Evolutionary conservation across 176 grass and related monocot species (phyloP).

Genomic region (Eragrostis nindensis): DNA sequence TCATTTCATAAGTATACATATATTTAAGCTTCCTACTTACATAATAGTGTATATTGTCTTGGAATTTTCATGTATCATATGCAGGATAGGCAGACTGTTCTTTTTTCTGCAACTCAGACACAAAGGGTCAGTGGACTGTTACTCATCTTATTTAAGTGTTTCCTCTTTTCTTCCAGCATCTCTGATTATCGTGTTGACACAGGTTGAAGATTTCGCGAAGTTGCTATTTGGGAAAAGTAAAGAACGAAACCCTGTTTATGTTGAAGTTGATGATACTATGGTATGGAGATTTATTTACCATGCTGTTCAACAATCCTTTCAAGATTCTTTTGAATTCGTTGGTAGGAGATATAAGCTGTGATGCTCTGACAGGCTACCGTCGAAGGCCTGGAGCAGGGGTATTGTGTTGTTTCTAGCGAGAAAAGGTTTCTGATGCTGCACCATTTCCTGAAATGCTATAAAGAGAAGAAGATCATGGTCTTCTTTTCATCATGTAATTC

Average conservation of each 20-base stretch:
- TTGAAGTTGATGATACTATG: conserved; percentile 74
- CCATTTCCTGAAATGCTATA: conserved; percentile 63
- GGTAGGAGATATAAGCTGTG: conserved; percentile 21
- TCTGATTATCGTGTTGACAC: conserved; percentile 9
- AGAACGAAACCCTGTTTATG: conserved; percentile 73
- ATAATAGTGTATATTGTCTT: conserved; percentile 9
- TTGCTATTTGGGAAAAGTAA: conserved; percentile 76
- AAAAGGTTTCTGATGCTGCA: conserved; percentile 79
- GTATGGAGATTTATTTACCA: conserved; percentile 44
- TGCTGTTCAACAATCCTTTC: not conserved
- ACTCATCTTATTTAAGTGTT: not conserved
- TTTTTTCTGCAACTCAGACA: conserved; percentile 91
- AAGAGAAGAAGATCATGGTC: conserved; percentile 82
- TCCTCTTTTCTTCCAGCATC: not conserved
- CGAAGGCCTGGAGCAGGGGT: conserved; percentile 85
- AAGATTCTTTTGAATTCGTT: not conserved
- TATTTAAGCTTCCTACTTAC: not conserved
- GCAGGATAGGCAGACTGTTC: conserved; percentile 87
- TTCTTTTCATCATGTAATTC: conserved; percentile 98
- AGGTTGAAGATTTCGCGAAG: conserved; percentile 88
- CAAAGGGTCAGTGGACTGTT: conserved; percentile 55
- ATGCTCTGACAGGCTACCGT: conserved; percentile 65
- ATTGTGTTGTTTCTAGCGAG: conserved; percentile 76
- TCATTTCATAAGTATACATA: conserved; percentile 23
- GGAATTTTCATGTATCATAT: conserved; percentile 12